Evolutionary conservation across 768 basidiomycete species (phyloP), one percentile per base, ranked within the genome.

Genomic region (Suillus brevipes): DNA sequence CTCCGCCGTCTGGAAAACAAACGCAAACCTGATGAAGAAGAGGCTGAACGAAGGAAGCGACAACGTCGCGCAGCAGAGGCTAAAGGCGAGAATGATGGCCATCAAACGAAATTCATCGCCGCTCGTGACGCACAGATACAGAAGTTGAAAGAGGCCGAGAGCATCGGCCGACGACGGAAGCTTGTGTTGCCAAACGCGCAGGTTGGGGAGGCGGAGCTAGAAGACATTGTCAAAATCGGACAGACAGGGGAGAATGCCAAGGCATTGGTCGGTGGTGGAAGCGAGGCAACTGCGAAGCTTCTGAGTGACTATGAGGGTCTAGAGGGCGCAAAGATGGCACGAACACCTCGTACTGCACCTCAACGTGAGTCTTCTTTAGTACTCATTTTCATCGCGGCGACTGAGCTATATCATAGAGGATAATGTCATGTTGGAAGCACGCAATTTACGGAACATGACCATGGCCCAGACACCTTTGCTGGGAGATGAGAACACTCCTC

Each of bases 191-290:
- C 97, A 0, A 78, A 80, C 31, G 94, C 97, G 7, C 97, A 99
- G 71, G 97, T 99, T 18, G 92, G 94, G 10, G 97, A 99, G 78
- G 78, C 84, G 3, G 97, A 99, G 77, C 78, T 99, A 60, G 97
- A 99, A 79, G 95, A 98, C 68, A 98, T 99, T 66, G 97, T 97
- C 68, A 99, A 99, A 81, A 98, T 99, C 72, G 97, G 97, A 0
- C 88, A 92, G 74, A 91, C 92, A 0, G 90, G 94, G 4, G 95
- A 97, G 79, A 90, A 86, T 70, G 92, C 97, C 20, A 90, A 95
- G 74, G 87, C 91, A 5, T 73, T 98, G 69, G 95, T 95, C 12
- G 86, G 83, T 23, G 89, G 89, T 31, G 94, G 91, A 8, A 90
- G 86, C 61, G 93, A 93, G 68, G 92, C 94, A 14, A 95, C 89